These are phyloP conservation scores for Capniomyces stellatus DNA, from an alignment of 371 early-diverging fungal species.

Conservation along the genomic window DNA sequence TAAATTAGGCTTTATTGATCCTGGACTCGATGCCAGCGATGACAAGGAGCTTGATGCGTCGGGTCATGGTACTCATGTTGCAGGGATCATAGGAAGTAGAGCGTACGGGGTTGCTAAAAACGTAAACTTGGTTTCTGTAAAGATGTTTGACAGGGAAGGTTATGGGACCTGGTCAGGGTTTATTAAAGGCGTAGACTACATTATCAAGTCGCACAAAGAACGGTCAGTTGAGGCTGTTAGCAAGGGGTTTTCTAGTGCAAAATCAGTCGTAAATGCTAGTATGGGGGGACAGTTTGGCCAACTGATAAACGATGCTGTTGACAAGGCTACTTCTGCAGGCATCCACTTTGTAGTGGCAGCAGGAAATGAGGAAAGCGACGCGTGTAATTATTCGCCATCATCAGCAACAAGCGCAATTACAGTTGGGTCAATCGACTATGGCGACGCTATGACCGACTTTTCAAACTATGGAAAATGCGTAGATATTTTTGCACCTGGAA, in stretches of 20 bases:
- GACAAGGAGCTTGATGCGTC: slow-evolving; percentile 62
- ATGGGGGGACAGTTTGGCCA: slow-evolving; percentile 77
- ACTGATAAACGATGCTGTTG: slow-evolving; percentile 66
- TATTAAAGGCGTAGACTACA: slow-evolving; percentile 55
- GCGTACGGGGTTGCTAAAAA: slow-evolving; percentile 84
- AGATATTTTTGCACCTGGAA: slow-evolving; percentile 90
- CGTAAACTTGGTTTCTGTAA: slow-evolving; percentile 75
- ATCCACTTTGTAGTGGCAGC: slow-evolving; percentile 95
- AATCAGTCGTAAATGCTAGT: slow-evolving; percentile 87
- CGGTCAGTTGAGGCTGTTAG: slow-evolving; percentile 29
- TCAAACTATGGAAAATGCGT: slow-evolving; percentile 86
- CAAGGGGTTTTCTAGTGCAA: slow-evolving; percentile 37
- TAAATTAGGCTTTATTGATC: slow-evolving; percentile 50
- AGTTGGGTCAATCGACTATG: slow-evolving; percentile 78
- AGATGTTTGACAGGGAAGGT: slow-evolving; percentile 75
- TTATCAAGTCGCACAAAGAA: slow-evolving; percentile 29
- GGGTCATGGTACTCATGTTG: slow-evolving; percentile 89
- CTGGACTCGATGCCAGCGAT: slow-evolving; percentile 50
- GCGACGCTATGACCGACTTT: slow-evolving; percentile 76
- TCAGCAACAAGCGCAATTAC: slow-evolving; percentile 80
- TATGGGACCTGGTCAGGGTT: slow-evolving; percentile 66
- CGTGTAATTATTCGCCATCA: slow-evolving; percentile 93
- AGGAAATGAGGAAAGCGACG: slow-evolving; percentile 89
- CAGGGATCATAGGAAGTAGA: slow-evolving; percentile 84
- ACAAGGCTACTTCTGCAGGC: slow-evolving; percentile 62